Conservation (phyloP, 139 green algal species). For the Prasinococcaceae sp. region DNA sequence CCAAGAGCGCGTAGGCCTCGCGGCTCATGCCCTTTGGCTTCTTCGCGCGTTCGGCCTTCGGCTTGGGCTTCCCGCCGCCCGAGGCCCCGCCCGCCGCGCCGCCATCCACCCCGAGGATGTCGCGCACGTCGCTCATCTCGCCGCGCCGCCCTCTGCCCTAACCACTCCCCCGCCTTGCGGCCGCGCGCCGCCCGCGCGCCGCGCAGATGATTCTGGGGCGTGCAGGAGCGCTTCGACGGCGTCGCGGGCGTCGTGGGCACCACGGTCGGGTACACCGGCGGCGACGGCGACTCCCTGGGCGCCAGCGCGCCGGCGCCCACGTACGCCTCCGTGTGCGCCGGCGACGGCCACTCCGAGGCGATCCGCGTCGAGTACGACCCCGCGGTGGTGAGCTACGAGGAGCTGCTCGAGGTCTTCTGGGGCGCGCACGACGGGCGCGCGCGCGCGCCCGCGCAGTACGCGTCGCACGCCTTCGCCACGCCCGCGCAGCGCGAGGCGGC, state of each 20-base stretch:
- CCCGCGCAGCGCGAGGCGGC: conserved; percentile 12
- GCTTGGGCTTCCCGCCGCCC: too few relatives aligned
- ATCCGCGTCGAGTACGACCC: conserved; percentile 36
- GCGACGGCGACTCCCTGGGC: too few relatives aligned
- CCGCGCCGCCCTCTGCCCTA: too few relatives aligned
- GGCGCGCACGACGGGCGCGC: conserved; percentile 39
- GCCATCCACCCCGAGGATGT: too few relatives aligned
- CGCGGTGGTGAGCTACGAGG: conserved; percentile 20
- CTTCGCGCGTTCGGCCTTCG: too few relatives aligned
- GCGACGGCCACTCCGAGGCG: conserved; percentile 43
- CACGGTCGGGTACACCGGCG: conserved; percentile 29
- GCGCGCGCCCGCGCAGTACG: conserved; percentile 13
- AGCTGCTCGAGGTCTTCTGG: conserved; percentile 36
- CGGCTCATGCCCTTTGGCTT: too few relatives aligned
- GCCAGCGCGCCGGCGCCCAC: conserved; percentile 10
- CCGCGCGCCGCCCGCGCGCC: too few relatives aligned
- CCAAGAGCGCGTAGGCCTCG: too few relatives aligned
- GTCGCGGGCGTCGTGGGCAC: conserved; percentile 18
- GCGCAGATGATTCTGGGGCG: conserved; percentile 19
- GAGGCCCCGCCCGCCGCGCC: too few relatives aligned
- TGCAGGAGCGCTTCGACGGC: conserved; percentile 13
- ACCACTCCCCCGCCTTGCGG: too few relatives aligned
- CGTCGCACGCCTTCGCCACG: too few relatives aligned
- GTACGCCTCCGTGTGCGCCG: conserved; percentile 29
- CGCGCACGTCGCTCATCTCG: too few relatives aligned